Evolutionary conservation across 257 asterid species (phyloP), one percentile per base, ranked within the genome.

Genomic region (Galeopsis tetrahit): DNA sequence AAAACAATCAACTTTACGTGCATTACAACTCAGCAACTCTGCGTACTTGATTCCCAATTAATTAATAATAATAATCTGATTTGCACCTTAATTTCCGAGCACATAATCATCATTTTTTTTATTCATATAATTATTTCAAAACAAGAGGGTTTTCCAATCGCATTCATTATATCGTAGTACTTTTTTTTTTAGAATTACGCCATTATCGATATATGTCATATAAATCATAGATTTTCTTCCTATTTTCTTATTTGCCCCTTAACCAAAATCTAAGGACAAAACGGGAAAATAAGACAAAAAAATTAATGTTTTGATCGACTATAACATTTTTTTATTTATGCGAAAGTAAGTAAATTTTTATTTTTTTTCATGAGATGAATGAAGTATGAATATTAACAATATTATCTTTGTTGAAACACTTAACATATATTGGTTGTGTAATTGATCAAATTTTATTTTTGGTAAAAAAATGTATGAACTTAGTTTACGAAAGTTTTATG

Each of bases 1-100:
- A 64, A 77, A 80, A 52, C 63, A 70, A 48, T 73, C 77, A 73
- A 62, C 77, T 76, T 84, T 85, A 77, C 94, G 85, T 84, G 90
- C 84, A 81, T 69, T 78, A 79, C 91, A 85, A 77, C 90, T 80
- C 85, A 80, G 46, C 83, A 64, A 40, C 35, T 33, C 70, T 70
- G 66, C 70, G 78, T 79, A 79, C 79, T 82, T 69, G 82, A 70
- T 63, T 75, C 7, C 33, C 42, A 3, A 71, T 78, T 71, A 21
- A 69, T 46, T 69, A 64, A 9, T 17, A 49, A 44, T 69, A 9
- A 52, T 21, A 62, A 62, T 14, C 71, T 38, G 68, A 64, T 77
- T 63, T 51, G 53, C 68, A 69, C 71, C 66, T 73, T 74, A 71
- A 78, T 67, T 74, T 65, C 66, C 71, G 55, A 49, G 63, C 77